These are phyloP conservation scores for Thermoascus crustaceus DNA, from an alignment of 2,329 filamentous ascomycete species.

Conservation along the genomic window DNA sequence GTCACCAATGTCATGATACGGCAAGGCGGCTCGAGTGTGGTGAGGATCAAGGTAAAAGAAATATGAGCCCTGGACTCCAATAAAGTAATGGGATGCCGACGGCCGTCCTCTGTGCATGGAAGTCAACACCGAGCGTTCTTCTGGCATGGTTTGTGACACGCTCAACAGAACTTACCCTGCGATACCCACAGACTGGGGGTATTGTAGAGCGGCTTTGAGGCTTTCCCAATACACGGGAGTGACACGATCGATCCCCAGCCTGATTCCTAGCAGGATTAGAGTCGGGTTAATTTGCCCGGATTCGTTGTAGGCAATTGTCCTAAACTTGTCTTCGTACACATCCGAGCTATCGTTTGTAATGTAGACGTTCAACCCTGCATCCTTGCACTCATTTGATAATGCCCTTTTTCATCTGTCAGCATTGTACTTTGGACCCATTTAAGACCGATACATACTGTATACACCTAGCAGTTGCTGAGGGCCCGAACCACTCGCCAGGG, in stretches of 20 bases:
- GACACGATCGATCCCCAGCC: constrained; percentile 87
- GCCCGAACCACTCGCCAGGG: constrained; percentile 96
- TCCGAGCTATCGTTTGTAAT: constrained; percentile 83
- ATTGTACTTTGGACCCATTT: constrained; percentile 4
- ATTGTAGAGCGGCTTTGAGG: constrained; percentile 73
- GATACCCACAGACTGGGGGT: constrained; percentile 90
- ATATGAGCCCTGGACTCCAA: constrained; percentile 63
- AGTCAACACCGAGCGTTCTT: constrained; percentile 2
- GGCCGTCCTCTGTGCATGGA: constrained; percentile 63
- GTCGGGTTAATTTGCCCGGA: constrained; percentile 68
- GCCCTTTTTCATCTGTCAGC: constrained; percentile 47
- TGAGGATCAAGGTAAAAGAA: constrained; percentile 97
- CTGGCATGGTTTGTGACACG: constrained; percentile 4
- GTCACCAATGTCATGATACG: constrained; percentile 46
- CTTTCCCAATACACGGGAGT: constrained; percentile 93
- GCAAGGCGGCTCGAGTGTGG: constrained; percentile 67
- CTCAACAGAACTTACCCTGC: constrained; percentile 59
- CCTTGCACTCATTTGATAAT: constrained; percentile 57
- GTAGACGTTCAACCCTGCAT: constrained; percentile 67
- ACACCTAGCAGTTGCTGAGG: constrained; percentile 88
- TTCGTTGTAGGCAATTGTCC: constrained; percentile 63
- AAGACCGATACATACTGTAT: constrained; percentile 61
- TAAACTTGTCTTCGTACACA: constrained; percentile 84
- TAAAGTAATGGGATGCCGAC: constrained; percentile 75
- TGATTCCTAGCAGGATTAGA: constrained; percentile 77